Base-by-base conservation (phyloP, 345 rosid species). In the Hibiscus mutabilis region DNA sequence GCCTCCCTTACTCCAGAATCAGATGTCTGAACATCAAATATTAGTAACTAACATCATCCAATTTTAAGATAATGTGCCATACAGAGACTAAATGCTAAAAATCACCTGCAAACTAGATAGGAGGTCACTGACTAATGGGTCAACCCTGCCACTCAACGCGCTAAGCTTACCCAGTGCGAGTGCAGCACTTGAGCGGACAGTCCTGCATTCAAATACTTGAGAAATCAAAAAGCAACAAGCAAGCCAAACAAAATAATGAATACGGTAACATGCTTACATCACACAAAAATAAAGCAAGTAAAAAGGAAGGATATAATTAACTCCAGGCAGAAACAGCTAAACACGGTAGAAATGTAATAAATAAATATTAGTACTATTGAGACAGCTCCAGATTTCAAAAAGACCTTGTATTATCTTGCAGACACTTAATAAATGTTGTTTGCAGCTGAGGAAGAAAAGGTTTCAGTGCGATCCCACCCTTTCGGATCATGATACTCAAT, bases 401-500 rank as follows among this genome's bases (percentile, higher is more conserved):
- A 81, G 76, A 95, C 99, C 99, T 92, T 66, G 94, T 88, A 73
- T 76, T 84, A 79, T 95, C 99, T 77, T 92, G 99, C 33, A 95
- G 82, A 79, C 97, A 90, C 86, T 92, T 95, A 59, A 90, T 85
- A 78, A 92, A 95, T 49, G 98, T 95, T 72, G 99, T 95, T 70
- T 95, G 99, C 78, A 95, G 96, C 85, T 95, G 99, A 69, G 99
- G 99, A 73, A 95, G 97, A 76, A 95, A 95, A 64, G 99, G 99
- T 46, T 88, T 95, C 74, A 95, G 81, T 12, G 94, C 85, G 64
- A 92, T 69, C 60, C 98, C 97, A 71, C 99, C 98, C 85, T 90
- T 90, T 73, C 86, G 84, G 77, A 92, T 90, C 67, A 95, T 76
- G 79, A 92, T 80, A 75, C 79, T 89, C 68, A 95, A 81, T 10